Evolutionary conservation across 192 early-diverging fungal genomes (phyloP).

Genomic region (Coemansia sp.): DNA sequence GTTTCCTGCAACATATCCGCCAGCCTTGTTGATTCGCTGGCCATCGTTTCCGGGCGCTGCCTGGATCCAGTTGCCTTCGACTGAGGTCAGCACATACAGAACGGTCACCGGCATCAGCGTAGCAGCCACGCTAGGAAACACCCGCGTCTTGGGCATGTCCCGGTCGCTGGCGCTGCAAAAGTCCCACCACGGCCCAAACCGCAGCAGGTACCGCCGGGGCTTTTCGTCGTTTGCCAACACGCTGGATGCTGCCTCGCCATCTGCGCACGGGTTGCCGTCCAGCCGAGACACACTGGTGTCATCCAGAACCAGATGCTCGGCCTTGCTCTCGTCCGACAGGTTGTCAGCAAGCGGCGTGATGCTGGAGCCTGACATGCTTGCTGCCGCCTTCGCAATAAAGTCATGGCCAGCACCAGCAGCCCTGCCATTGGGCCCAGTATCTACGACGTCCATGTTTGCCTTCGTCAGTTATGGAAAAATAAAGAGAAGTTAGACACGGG

Average conservation of each 20-base stretch:
- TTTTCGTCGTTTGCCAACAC: constrained; percentile 11
- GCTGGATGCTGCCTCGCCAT: neutral
- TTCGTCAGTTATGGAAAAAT: too few species aligned
- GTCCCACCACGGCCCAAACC: constrained; percentile 33
- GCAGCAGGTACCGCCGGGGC: constrained; percentile 24
- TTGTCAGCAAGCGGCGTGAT: neutral
- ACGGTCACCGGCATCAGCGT: constrained; percentile 41
- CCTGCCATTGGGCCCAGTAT: neutral
- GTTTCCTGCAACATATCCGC: constrained; percentile 48
- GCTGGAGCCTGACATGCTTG: neutral
- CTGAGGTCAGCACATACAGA: constrained; percentile 49
- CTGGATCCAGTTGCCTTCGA: constrained; percentile 53
- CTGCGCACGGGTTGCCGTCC: neutral
- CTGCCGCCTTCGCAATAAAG: neutral
- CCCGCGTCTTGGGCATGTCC: constrained; percentile 28
- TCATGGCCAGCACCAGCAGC: neutral
- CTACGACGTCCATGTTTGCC: neutral
- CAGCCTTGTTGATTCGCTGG: constrained; percentile 28
- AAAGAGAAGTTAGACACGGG: too few species aligned
- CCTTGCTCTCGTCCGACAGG: neutral
- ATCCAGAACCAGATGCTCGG: neutral
- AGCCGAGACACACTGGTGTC: neutral
- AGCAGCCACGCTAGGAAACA: constrained; percentile 45
- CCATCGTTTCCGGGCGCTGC: constrained; percentile 30
- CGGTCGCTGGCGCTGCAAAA: constrained; percentile 42